A percentile compares a stretch with the other conserved stretches of the same genome.
Evolutionary conservation across 768 basidiomycete genomes (phyloP).

Genomic region (Mycena galericulata): DNA sequence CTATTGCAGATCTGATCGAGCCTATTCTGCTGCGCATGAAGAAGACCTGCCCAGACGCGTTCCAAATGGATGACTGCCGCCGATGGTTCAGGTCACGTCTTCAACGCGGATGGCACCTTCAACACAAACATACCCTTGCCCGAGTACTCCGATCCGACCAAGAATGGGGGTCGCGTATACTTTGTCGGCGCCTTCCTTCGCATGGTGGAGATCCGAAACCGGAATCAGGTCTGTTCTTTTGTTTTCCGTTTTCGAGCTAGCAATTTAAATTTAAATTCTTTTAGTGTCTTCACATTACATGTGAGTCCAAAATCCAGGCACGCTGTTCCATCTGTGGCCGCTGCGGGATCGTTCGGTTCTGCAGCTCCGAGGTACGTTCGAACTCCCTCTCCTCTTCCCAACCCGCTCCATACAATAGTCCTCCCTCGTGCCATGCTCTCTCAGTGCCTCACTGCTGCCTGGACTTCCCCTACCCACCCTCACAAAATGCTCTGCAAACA

Average conservation of each 20-base stretch:
- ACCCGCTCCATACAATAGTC: neutral
- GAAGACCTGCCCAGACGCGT: no score
- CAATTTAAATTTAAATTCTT: neutral
- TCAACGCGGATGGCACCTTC: no score
- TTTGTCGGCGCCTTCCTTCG: neutral
- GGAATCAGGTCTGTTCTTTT: constrained; percentile 3
- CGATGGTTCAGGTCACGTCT: neutral
- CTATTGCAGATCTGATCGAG: neutral
- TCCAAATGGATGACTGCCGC: neutral
- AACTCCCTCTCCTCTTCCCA: neutral
- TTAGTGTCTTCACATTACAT: constrained; percentile 1
- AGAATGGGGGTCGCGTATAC: neutral
- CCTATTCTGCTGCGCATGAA: neutral
- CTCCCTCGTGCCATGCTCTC: no score
- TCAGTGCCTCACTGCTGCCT: neutral
- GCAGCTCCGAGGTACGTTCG: neutral
- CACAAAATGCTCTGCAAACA: neutral
- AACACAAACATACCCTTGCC: neutral
- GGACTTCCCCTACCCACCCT: neutral
- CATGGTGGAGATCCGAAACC: constrained; percentile 6
- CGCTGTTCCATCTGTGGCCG: neutral
- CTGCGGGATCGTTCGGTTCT: neutral
- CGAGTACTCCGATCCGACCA: neutral
- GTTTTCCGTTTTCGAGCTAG: neutral
- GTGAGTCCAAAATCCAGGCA: neutral